phyloP scores from a whole-genome alignment of 768 basidiomycete species.

The Lentinus tigrinus region DNA sequence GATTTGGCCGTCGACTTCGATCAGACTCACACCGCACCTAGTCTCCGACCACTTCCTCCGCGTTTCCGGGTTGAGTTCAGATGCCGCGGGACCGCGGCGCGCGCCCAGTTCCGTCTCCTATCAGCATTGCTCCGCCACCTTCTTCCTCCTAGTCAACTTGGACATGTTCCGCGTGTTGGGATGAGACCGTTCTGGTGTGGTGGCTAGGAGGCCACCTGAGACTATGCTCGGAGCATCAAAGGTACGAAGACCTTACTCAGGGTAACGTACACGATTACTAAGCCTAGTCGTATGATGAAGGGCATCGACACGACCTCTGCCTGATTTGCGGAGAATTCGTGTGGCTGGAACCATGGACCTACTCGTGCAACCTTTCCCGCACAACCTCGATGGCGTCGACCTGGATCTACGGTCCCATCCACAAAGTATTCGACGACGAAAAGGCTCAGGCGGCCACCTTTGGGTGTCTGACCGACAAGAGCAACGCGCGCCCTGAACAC shows the following conservation, averaged over 20 bases:
- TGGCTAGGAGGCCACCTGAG: neutral
- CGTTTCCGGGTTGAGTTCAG: neutral
- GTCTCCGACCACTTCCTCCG: neutral
- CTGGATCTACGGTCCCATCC: neutral
- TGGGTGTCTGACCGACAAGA: neutral
- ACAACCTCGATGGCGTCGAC: neutral
- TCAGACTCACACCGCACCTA: neutral
- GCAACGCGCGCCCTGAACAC: neutral
- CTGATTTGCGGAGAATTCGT: neutral
- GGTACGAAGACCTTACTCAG: no score
- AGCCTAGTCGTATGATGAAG: no score
- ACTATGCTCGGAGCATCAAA: neutral
- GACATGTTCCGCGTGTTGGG: neutral
- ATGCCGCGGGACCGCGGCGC: neutral
- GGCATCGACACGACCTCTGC: no score
- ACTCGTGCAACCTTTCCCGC: neutral
- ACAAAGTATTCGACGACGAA: neutral
- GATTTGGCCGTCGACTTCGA: neutral
- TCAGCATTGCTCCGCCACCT: neutral
- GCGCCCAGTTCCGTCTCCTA: neutral
- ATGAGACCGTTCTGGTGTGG: slow-evolving; percentile 3
- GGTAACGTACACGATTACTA: no score
- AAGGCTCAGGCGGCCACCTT: neutral
- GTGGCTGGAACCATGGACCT: neutral
- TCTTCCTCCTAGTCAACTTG: neutral